A percentile compares a stretch with the other conserved stretches of the same genome.
These are phyloP conservation scores for Prillingera fragicola DNA, from an alignment of 1,284 basidiomycete genomes.

Conservation along the genomic window DNA sequence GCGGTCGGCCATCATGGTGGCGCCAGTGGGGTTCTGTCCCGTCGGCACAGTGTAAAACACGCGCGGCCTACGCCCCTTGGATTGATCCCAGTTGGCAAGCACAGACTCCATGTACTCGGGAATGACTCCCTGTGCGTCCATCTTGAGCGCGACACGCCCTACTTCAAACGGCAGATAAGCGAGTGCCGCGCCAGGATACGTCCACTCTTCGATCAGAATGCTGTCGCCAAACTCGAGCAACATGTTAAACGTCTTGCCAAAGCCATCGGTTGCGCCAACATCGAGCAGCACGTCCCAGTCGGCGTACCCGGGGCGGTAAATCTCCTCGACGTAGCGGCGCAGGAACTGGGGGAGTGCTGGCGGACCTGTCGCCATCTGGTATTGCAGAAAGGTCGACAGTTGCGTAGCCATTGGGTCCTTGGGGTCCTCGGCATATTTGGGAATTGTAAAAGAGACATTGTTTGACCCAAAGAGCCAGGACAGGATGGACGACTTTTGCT, in stretches of 20 bases:
- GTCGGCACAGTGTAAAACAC: constrained; percentile 59
- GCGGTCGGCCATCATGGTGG: constrained; percentile 60
- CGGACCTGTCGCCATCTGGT: constrained; percentile 52
- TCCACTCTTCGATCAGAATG: constrained; percentile 59
- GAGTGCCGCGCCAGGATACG: constrained; percentile 49
- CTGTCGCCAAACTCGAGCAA: constrained; percentile 69
- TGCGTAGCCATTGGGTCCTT: constrained; percentile 52
- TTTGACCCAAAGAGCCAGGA: constrained; percentile 56
- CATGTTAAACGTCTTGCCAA: constrained; percentile 50
- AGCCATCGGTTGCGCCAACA: constrained; percentile 71
- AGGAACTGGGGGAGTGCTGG: constrained; percentile 44
- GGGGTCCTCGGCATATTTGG: constrained; percentile 51
- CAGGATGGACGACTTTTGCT: constrained; percentile 51
- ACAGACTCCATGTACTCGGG: constrained; percentile 58
- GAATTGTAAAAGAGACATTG: constrained; percentile 53
- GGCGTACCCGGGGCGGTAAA: constrained; percentile 65
- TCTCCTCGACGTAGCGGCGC: constrained; percentile 57
- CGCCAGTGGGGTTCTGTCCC: constrained; percentile 68
- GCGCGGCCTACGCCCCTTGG: constrained; percentile 51
- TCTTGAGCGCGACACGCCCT: constrained; percentile 51
- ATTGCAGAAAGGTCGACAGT: constrained; percentile 66
- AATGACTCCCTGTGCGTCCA: constrained; percentile 68
- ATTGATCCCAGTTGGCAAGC: constrained; percentile 63
- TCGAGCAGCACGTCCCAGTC: constrained; percentile 62
- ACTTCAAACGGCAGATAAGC: constrained; percentile 38